Percentiles rank a stretch among this genome's conserved stretches.
Evolutionary conservation across 2,329 filamentous ascomycete genomes (phyloP).

Genomic region (Xylariales sp.): DNA sequence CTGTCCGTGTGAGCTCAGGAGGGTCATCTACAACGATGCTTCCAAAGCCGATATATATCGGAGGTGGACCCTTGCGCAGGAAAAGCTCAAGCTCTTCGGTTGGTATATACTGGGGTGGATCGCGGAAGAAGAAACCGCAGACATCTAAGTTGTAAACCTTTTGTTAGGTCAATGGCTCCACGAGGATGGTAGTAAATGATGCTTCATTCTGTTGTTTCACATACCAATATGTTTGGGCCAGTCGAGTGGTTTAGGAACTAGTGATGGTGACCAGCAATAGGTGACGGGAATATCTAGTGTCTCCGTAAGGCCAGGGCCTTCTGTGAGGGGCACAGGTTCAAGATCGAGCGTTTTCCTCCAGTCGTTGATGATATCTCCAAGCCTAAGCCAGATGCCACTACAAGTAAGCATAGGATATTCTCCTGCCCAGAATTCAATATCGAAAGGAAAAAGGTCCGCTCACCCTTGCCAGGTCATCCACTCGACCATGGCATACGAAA

Average conservation of each 20-base stretch:
- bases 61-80: conserved; percentile 32
- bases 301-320: conserved; percentile 56
- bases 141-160: no score
- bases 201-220: not conserved
- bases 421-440: no score
- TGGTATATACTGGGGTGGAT: conserved; percentile 29
- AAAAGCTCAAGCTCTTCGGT: conserved; percentile 33
- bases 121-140: conserved; percentile 41
- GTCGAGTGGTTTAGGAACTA: conserved; percentile 55
- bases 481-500: conserved; percentile 43
- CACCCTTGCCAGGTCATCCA: conserved; percentile 46
- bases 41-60: conserved; percentile 47
- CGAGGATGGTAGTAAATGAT: not conserved
- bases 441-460: no score
- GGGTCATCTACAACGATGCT: conserved; percentile 45
- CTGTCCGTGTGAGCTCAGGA: conserved; percentile 28
- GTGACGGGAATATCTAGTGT: conserved; percentile 56
- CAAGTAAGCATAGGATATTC: no score
- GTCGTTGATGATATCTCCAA: conserved; percentile 64
- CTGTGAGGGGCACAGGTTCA: conserved; percentile 55
- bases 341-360: conserved; percentile 54
- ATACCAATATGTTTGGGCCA: conserved; percentile 44
- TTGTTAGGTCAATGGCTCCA: no score
- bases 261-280: conserved; percentile 60
- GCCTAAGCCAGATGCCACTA: conserved; percentile 6